Evolutionary conservation across 495 filamentous ascomycete genomes (phyloP).

Genomic region (Tuber aestivum): DNA sequence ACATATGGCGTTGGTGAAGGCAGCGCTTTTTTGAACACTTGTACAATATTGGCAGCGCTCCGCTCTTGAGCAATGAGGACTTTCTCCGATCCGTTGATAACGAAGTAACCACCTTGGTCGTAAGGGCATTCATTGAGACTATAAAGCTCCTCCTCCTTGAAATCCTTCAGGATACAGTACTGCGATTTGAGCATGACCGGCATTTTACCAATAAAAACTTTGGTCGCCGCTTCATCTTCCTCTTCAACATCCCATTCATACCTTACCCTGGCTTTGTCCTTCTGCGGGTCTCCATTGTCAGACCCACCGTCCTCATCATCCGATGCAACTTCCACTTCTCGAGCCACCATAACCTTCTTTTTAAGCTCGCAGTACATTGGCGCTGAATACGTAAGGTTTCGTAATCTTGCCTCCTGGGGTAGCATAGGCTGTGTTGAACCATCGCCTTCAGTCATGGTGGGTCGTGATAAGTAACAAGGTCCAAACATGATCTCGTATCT

Average conservation of each 20-base stretch:
- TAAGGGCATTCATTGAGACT: slow-evolving; percentile 91
- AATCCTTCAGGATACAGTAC: slow-evolving; percentile 77
- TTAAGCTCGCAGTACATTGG: slow-evolving; percentile 81
- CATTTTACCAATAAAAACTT: slow-evolving; percentile 83
- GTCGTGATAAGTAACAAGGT: slow-evolving; percentile 71
- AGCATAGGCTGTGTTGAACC: slow-evolving; percentile 73
- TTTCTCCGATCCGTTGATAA: slow-evolving; percentile 99
- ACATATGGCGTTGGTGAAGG: slow-evolving; percentile 83
- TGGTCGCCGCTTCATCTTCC: slow-evolving; percentile 47
- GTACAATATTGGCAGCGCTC: slow-evolving; percentile 94
- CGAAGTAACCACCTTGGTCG: slow-evolving; percentile 96
- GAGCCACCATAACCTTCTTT: slow-evolving; percentile 70
- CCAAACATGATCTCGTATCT: slow-evolving; percentile 93
- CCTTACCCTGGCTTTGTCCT: slow-evolving; percentile 53
- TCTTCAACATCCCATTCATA: slow-evolving; percentile 43
- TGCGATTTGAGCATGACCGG: slow-evolving; percentile 97
- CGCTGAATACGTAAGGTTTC: slow-evolving; percentile 90
- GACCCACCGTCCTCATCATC: slow-evolving; percentile 51
- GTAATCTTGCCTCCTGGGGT: slow-evolving; percentile 86
- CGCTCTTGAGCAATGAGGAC: slow-evolving; percentile 96
- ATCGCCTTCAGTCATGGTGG: slow-evolving; percentile 85
- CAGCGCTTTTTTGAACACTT: slow-evolving; percentile 93
- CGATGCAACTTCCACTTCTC: slow-evolving; percentile 62
- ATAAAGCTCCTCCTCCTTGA: slow-evolving; percentile 74
- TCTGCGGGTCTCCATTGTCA: slow-evolving; percentile 44